Evolutionary conservation across 1,139 yeast genomes (phyloP).

Genomic region (Nadsonia commutata): DNA sequence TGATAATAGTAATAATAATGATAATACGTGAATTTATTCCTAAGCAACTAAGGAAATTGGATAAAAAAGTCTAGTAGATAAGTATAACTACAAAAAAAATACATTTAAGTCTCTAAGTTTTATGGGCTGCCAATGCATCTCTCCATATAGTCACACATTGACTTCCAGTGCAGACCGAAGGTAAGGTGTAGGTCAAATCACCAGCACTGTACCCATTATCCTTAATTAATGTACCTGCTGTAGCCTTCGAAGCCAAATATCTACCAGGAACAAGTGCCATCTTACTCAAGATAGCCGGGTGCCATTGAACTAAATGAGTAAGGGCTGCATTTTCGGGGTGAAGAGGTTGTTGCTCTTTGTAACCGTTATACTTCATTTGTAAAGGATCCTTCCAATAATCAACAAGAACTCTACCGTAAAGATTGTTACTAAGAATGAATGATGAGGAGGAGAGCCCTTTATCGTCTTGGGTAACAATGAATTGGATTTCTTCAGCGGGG

Average conservation of each 20-base stretch:
- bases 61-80: too few relatives aligned
- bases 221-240: constrained; percentile 4
- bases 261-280: constrained; percentile 47
- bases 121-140: neutral
- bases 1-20: too few relatives aligned
- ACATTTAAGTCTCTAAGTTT: too few relatives aligned
- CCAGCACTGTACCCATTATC: constrained; percentile 5
- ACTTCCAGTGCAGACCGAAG: neutral
- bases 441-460: constrained; percentile 52
- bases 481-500: constrained; percentile 37
- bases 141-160: neutral
- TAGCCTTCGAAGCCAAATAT: constrained; percentile 8
- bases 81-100: too few relatives aligned
- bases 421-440: constrained; percentile 50
- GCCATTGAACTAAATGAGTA: constrained; percentile 81
- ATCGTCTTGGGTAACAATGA: constrained; percentile 53
- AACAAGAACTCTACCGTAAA: constrained; percentile 46
- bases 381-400: constrained; percentile 62
- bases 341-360: constrained; percentile 43
- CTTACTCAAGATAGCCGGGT: constrained; percentile 60
- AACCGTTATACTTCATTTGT: constrained; percentile 48
- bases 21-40: too few relatives aligned
- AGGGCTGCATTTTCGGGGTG: constrained; percentile 32
- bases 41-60: too few relatives aligned
- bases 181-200: constrained; percentile 2